These are phyloP conservation scores for Colletotrichum euphorbiae DNA, from an alignment of 2,329 filamentous ascomycete species.

Conservation along the genomic window DNA sequence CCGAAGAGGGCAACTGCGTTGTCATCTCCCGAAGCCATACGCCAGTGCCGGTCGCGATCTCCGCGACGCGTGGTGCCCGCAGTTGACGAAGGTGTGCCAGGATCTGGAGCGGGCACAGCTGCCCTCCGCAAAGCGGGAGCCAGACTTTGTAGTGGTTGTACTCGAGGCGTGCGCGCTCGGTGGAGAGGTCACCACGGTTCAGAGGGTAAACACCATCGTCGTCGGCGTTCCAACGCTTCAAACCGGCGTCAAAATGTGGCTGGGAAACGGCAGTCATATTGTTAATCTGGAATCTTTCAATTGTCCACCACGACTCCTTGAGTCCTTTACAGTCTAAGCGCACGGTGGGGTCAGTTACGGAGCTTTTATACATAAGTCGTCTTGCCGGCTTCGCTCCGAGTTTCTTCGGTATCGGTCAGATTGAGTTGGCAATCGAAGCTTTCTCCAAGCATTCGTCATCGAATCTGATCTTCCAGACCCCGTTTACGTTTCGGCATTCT, in stretches of 20 bases:
- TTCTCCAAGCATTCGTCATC: background rate
- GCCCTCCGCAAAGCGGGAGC: slow-evolving; percentile 14
- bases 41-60: slow-evolving; percentile 41
- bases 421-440: slow-evolving; percentile 11
- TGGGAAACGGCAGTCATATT: slow-evolving; percentile 10
- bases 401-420: background rate
- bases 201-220: slow-evolving; percentile 19
- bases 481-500: background rate
- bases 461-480: accelerated
- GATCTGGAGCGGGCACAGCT: slow-evolving; percentile 10
- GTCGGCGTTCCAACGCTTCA: slow-evolving; percentile 14
- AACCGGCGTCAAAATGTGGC: background rate
- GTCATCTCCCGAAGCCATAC: slow-evolving; percentile 43
- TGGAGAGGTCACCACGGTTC: slow-evolving; percentile 15
- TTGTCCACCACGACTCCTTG: too few relatives aligned
- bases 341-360: background rate
- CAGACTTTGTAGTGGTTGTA: slow-evolving; percentile 26
- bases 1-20: slow-evolving; percentile 16
- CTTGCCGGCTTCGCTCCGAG: background rate
- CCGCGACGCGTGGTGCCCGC: slow-evolving; percentile 29
- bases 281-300: background rate
- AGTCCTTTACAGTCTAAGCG: too few relatives aligned
- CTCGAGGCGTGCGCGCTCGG: slow-evolving; percentile 18
- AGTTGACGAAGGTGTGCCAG: background rate
- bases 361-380: too few relatives aligned